Evolutionary conservation across 108 stramenopile genomes (phyloP).

Genomic region (Conticribra weissflogii): DNA sequence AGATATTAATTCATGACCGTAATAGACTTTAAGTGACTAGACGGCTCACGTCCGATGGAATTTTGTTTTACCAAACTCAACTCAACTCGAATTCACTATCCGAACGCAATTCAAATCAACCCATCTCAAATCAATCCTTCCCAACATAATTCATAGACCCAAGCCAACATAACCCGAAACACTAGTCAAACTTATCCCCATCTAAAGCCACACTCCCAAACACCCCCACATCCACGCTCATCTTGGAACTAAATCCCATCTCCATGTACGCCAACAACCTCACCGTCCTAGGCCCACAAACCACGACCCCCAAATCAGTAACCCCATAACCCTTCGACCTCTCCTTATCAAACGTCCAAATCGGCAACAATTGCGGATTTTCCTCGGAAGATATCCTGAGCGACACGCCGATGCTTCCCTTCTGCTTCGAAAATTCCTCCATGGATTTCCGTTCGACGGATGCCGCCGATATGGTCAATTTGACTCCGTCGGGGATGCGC

Average conservation of each 20-base stretch:
- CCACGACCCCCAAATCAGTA: constrained; percentile 31
- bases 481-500: constrained; percentile 42
- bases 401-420: constrained; percentile 41
- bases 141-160: too few relatives aligned
- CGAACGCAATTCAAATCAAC: too few relatives aligned
- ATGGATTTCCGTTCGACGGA: constrained; percentile 37
- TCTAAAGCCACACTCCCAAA: constrained; percentile 46
- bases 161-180: too few relatives aligned
- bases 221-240: constrained; percentile 40
- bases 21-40: too few relatives aligned
- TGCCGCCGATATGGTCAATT: constrained; percentile 24
- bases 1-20: too few relatives aligned
- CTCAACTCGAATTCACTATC: too few relatives aligned
- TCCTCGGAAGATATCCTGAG: constrained; percentile 37
- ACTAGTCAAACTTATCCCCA: constrained; percentile 43
- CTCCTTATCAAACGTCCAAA: constrained; percentile 49
- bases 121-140: too few relatives aligned
- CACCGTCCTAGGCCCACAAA: constrained; percentile 36
- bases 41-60: too few relatives aligned
- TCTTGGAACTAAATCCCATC: constrained; percentile 42
- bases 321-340: constrained; percentile 23
- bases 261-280: constrained; percentile 46
- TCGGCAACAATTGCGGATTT: constrained; percentile 41
- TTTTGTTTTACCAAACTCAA: too few relatives aligned
- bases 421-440: constrained; percentile 25